phyloP scores from a whole-genome alignment of 805 yeast species.

The Kuraishia ogatae region DNA sequence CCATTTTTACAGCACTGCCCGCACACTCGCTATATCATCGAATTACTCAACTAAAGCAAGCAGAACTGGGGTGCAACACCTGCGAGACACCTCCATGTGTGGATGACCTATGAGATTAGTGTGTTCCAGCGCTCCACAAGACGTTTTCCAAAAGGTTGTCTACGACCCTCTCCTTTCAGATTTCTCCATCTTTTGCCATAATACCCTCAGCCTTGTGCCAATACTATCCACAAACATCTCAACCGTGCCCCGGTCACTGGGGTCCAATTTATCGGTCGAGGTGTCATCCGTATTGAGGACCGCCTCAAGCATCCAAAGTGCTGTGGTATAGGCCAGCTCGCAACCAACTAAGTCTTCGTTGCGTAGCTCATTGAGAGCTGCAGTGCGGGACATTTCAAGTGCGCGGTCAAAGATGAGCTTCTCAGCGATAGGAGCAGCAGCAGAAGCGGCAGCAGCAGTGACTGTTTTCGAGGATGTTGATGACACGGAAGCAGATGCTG shows the following conservation, averaged over 20 bases:
- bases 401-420: conserved; percentile 89
- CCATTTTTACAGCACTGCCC: no score
- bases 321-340: conserved; percentile 82
- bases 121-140: no score
- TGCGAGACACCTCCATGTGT: no score
- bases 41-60: no score
- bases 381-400: conserved; percentile 82
- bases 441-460: neutral
- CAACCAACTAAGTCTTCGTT: conserved; percentile 70
- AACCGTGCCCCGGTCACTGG: conserved; percentile 66
- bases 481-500: neutral
- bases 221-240: conserved; percentile 78
- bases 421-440: conserved; percentile 52
- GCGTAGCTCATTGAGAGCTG: conserved; percentile 80
- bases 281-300: conserved; percentile 44
- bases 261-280: conserved; percentile 44
- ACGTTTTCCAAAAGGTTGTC: no score
- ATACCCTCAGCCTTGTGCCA: conserved; percentile 65
- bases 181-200: conserved; percentile 47
- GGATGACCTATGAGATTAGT: no score
- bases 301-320: conserved; percentile 94
- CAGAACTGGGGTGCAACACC: no score
- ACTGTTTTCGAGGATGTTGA: neutral
- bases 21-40: no score
- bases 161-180: neutral